Percentiles rank a stretch among this genome's conserved stretches.
Conservation (phyloP, 78 protist genomes). For the Corallochytrium limacisporum region DNA sequence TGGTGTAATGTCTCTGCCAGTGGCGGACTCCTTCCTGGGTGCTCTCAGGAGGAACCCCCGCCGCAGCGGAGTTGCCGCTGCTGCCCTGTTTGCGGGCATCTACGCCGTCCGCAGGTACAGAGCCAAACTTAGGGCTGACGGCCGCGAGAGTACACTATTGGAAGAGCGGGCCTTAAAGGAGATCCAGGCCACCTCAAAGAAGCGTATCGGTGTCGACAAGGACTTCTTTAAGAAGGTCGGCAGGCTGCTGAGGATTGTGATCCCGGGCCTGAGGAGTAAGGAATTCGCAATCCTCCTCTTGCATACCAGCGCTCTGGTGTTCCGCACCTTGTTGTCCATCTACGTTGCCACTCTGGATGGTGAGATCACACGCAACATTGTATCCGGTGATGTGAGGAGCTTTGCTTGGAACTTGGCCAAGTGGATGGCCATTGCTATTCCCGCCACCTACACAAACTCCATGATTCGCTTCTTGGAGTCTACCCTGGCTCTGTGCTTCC, state of each 20-base stretch:
- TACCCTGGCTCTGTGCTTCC: conserved; percentile 19
- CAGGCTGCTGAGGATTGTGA: background rate
- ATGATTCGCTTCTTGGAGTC: conserved; percentile 19
- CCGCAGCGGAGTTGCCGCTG: too few species aligned
- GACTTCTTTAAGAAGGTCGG: background rate
- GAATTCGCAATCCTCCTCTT: background rate
- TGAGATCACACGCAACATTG: background rate
- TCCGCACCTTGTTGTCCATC: conserved; percentile 8
- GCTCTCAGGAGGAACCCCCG: too few species aligned
- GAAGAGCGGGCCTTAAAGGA: too few species aligned
- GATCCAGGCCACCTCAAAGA: too few species aligned
- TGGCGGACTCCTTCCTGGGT: too few species aligned
- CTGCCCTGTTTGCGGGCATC: too few species aligned
- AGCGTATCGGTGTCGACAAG: background rate
- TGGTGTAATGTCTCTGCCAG: too few species aligned
- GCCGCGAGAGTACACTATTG: too few species aligned
- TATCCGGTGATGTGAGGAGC: background rate
- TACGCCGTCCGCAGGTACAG: too few species aligned
- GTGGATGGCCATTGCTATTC: conserved; percentile 18
- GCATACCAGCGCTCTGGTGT: conserved; percentile 3
- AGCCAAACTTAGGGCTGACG: too few species aligned
- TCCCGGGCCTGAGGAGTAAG: background rate
- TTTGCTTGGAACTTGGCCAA: background rate
- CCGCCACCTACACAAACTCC: conserved; percentile 19
- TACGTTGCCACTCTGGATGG: conserved; percentile 20